phyloP scores from a whole-genome alignment of 805 yeast genomes.

The Metschnikowia orientalis region DNA sequence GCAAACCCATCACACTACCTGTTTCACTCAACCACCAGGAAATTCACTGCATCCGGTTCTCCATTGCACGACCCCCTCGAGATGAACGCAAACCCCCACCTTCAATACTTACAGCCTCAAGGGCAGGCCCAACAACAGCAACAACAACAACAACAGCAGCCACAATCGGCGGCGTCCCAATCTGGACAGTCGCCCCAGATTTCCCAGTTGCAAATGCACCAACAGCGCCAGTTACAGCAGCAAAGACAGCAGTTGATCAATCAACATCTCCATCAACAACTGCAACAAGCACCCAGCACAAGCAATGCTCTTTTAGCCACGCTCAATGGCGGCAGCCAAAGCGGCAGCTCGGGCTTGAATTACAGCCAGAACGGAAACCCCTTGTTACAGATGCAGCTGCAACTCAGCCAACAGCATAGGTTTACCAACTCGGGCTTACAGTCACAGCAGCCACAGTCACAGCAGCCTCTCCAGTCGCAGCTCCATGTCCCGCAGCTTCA shows the following conservation, averaged over 20 bases:
- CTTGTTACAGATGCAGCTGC: conserved; percentile 27
- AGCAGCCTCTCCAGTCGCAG: conserved; percentile 28
- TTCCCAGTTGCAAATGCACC: conserved; percentile 28
- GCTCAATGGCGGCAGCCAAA: conserved; percentile 26
- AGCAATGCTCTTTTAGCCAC: conserved; percentile 36
- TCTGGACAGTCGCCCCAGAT: conserved; percentile 33
- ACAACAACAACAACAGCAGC: conserved; percentile 27
- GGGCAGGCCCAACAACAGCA: conserved; percentile 5
- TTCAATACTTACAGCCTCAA: conserved; percentile 40
- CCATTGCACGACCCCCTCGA: not conserved
- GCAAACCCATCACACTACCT: no score
- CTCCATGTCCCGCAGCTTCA: conserved; percentile 11
- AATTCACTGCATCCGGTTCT: not conserved
- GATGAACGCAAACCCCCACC: conserved; percentile 42
- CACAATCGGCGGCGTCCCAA: conserved; percentile 20
- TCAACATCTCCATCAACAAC: conserved; percentile 29
- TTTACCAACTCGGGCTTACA: conserved; percentile 5
- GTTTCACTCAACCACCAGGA: no score
- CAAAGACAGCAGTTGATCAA: conserved; percentile 32
- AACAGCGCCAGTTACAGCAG: conserved; percentile 26
- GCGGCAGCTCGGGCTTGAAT: conserved; percentile 11
- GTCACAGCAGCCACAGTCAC: conserved; percentile 18
- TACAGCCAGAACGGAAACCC: conserved; percentile 22
- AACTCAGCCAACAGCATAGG: conserved; percentile 23
- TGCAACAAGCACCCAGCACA: conserved; percentile 11